Conservation (phyloP, 2,329 filamentous ascomycete species). For the Penicillium brasilianum region DNA sequence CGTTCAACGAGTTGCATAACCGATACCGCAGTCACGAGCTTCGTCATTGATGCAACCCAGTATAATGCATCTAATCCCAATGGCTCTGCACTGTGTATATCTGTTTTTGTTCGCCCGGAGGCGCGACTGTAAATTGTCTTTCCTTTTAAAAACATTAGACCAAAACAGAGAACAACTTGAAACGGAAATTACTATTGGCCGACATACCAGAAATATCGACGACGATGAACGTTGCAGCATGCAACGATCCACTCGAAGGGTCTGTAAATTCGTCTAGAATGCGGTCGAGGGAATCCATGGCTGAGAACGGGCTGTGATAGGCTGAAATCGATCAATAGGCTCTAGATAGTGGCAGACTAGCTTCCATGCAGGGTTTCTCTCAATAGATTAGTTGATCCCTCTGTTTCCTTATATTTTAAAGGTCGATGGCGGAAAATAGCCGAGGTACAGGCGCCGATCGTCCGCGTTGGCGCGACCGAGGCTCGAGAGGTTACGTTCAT, state of each 20-base stretch:
- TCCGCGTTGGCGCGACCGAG: background rate
- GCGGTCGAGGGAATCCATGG: background rate
- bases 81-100: background rate
- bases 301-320: background rate
- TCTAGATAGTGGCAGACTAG: too few relatives aligned
- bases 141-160: background rate
- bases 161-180: too few relatives aligned
- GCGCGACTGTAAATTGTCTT: background rate
- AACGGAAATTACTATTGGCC: too few relatives aligned
- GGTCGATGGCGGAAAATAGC: background rate
- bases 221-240: background rate
- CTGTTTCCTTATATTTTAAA: background rate
- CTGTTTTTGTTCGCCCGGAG: background rate
- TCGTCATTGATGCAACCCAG: constrained; percentile 58
- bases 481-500: background rate
- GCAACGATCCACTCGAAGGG: background rate
- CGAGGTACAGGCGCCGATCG: background rate
- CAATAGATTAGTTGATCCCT: background rate
- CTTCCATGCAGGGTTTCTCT: too few relatives aligned
- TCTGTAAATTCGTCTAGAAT: background rate
- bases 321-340: too few relatives aligned
- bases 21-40: constrained; percentile 47
- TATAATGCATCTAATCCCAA: constrained; percentile 58
- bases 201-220: background rate
- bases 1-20: constrained; percentile 51